Conservation (phyloP, 495 filamentous ascomycete genomes). For the Antarctomyces pellizariae region DNA sequence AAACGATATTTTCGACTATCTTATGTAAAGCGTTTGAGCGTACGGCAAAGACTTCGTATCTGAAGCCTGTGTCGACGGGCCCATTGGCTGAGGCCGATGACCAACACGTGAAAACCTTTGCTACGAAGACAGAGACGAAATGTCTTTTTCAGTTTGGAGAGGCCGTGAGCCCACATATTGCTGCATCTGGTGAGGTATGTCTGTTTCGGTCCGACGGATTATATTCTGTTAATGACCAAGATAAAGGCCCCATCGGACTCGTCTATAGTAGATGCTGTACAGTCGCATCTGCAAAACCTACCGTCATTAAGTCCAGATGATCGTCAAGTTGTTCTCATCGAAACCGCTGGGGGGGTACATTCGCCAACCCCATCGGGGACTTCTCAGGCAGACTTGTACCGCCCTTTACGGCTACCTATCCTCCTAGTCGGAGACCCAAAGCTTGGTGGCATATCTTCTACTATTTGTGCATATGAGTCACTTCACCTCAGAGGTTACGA, state of each 20-base stretch:
- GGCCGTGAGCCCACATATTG: slow-evolving; percentile 52
- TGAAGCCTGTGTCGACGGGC: slow-evolving; percentile 62
- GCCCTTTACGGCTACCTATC: slow-evolving; percentile 44
- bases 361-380: slow-evolving; percentile 51
- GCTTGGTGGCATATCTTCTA: slow-evolving; percentile 49
- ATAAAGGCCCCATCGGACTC: slow-evolving; percentile 6
- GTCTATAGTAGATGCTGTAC: too few relatives aligned
- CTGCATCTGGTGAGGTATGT: slow-evolving; percentile 23
- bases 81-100: slow-evolving; percentile 42
- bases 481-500: slow-evolving; percentile 52
- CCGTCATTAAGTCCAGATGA: neutral
- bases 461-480: slow-evolving; percentile 55
- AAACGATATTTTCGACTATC: slow-evolving; percentile 49
- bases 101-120: slow-evolving; percentile 34
- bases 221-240: slow-evolving; percentile 1
- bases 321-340: slow-evolving; percentile 29
- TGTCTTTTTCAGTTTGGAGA: slow-evolving; percentile 46
- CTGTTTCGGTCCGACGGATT: neutral
- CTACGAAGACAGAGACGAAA: slow-evolving; percentile 26
- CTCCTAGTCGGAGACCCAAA: slow-evolving; percentile 45
- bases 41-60: slow-evolving; percentile 27
- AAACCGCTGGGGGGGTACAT: slow-evolving; percentile 57
- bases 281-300: neutral
- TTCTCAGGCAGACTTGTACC: slow-evolving; percentile 52
- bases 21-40: slow-evolving; percentile 33